Evolutionary conservation across 163 green algal species (phyloP), one percentile per base, ranked within the genome.

Genomic region (Chlamydomonas reinhardtii): DNA sequence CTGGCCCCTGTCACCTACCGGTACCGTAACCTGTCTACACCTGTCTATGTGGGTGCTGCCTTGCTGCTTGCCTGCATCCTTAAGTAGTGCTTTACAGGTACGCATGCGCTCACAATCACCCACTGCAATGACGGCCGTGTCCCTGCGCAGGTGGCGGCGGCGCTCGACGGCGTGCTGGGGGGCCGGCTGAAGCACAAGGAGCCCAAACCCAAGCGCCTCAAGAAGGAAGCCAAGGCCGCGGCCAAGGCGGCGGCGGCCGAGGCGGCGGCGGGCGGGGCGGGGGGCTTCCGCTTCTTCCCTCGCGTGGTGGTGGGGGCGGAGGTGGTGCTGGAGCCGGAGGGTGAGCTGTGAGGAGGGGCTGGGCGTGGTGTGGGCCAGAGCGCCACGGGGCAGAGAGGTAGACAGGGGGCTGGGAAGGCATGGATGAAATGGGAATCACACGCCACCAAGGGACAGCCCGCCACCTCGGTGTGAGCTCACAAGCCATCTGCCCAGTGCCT

Each of bases 231-330:
- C 17, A 39, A 64, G 79, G 74, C 74, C 2, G 79, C 79, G 0
- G 77, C 34, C 16, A 22, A 31, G 68, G 48, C 19, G 48, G 80
- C 54, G 14, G 34, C 24, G 80, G 70, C 34, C 27, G 29, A 73
- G 69, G 69, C 69, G 1, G 78, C 61, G 32, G 68, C 22, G 29
- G 68, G 11, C 11, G 64, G 29, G n/a, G 70, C 17, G 20, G 34
- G 35, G 32, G 54, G 16, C 27, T 86, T 86, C 52, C 80, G 80
- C 56, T 86, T 86, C 69, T 86, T 86, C 35, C 54, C 80, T 2
- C 54, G 70, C 17, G 80, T 79, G 15, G 11, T 15, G 15, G 34
- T 54, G 6, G 80, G 80, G 8, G 9, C 32, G 9, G 48, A 27
- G 9, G 54, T 52, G 3, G 34, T 78, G 35, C 69, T 86, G 37